A percentile compares a stretch with the other conserved stretches of the same genome.
Conservation (phyloP, 1,284 basidiomycete genomes). For the Laetiporus sulphureus region DNA sequence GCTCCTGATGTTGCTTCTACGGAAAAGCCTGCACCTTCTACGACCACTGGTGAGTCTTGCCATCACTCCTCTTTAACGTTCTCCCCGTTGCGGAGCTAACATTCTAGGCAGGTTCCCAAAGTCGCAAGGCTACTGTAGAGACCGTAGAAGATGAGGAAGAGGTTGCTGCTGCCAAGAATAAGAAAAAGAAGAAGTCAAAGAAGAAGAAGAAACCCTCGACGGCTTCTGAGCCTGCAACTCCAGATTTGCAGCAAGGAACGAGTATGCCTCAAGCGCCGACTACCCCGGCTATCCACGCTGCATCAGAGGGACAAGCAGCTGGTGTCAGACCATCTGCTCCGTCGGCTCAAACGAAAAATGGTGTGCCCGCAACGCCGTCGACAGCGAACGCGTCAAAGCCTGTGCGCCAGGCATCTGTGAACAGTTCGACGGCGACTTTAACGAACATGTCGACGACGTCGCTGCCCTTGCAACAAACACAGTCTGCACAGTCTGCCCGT, state of each 20-base stretch:
- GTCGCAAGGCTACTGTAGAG: constrained; percentile 49
- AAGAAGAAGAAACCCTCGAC: constrained; percentile 55
- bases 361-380: constrained; percentile 1
- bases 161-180: constrained; percentile 42
- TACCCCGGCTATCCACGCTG: constrained; percentile 10
- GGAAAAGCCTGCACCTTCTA: constrained; percentile 5
- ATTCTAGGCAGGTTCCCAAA: constrained; percentile 19
- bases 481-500: constrained; percentile 57
- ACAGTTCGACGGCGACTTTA: constrained; percentile 22
- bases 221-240: constrained; percentile 15
- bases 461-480: constrained; percentile 38
- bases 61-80: background rate
- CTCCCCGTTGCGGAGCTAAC: background rate
- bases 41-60: constrained; percentile 2
- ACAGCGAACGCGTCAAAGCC: constrained; percentile 16
- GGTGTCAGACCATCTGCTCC: background rate
- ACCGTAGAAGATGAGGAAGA: constrained; percentile 57
- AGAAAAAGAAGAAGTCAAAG: constrained; percentile 63
- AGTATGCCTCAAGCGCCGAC: constrained; percentile 6
- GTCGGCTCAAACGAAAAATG: background rate
- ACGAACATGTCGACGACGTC: constrained; percentile 36
- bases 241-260: constrained; percentile 7
- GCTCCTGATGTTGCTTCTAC: constrained; percentile 1
- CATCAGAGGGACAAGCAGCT: too few species aligned
- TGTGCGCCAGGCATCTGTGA: constrained; percentile 9